phyloP scores from a whole-genome alignment of 2,329 filamentous ascomycete species.

The Xylariales sp. region DNA sequence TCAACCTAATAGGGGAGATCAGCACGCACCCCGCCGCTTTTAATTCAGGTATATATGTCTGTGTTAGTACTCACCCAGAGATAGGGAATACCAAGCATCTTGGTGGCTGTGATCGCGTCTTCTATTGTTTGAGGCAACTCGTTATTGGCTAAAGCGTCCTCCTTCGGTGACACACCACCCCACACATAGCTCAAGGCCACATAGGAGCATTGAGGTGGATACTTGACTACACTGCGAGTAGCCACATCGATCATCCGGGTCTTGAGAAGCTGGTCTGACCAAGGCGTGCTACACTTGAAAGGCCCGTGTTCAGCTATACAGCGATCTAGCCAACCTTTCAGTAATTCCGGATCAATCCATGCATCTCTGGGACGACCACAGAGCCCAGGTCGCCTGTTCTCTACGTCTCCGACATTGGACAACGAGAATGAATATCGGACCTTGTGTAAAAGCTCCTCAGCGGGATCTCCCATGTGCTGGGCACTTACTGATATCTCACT shows the following conservation, averaged over 20 bases:
- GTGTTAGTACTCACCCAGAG: not conserved
- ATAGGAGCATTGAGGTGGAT: not conserved
- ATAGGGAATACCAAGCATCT: not conserved
- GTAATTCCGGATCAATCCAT: not conserved
- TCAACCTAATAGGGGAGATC: not conserved
- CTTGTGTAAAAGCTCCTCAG: not conserved
- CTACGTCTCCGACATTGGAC: not conserved
- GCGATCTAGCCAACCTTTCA: not conserved
- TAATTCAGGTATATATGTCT: no score
- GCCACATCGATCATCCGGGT: not conserved
- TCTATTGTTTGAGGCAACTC: constrained; percentile 6
- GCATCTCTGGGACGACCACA: not conserved
- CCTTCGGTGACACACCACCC: not conserved
- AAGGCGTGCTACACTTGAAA: not conserved
- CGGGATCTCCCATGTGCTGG: not conserved
- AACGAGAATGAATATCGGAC: not conserved
- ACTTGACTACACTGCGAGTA: not conserved
- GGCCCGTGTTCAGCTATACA: not conserved
- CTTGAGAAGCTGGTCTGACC: not conserved
- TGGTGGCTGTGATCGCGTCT: constrained; percentile 9
- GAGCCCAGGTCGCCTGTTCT: not conserved
- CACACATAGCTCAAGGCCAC: not conserved
- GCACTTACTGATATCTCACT: not conserved
- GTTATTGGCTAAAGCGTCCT: not conserved
- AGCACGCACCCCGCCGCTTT: not conserved